phyloP scores from a whole-genome alignment of 2,329 filamentous ascomycete genomes.

The Dryadomyces sulphureus region DNA sequence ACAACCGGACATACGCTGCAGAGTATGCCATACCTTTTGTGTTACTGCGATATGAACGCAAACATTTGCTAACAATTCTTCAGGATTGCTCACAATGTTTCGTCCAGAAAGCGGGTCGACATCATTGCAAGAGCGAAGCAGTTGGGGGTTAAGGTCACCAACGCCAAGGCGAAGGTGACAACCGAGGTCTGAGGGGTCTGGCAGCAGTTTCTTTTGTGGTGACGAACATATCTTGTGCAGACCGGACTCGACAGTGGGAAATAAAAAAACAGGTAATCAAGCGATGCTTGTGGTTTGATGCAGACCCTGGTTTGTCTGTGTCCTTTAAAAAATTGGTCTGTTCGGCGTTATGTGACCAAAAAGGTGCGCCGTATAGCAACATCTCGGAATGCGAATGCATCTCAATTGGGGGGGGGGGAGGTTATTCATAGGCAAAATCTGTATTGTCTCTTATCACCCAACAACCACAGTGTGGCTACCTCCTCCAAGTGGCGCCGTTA shows the following conservation, averaged over 20 bases:
- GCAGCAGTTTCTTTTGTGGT: slow-evolving; percentile 1
- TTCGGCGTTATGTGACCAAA: neutral
- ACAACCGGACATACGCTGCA: slow-evolving; percentile 98
- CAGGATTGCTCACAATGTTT: slow-evolving; percentile 96
- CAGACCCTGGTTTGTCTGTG: neutral
- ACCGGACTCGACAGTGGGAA: slow-evolving; percentile 6
- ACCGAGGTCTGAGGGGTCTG: slow-evolving; percentile 57
- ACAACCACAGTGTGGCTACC: slow-evolving; percentile 1
- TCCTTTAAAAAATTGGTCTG: neutral
- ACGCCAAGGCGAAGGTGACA: slow-evolving; percentile 96
- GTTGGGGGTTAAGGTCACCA: slow-evolving; percentile 98
- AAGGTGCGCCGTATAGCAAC: neutral
- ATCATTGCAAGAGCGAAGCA: slow-evolving; percentile 97
- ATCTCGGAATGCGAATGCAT: neutral
- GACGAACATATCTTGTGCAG: slow-evolving; percentile 6
- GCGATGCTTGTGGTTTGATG: neutral
- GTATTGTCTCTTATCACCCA: neutral
- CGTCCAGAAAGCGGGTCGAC: slow-evolving; percentile 95
- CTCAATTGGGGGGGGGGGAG: neutral
- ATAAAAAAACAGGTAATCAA: neutral
- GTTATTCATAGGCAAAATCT: neutral
- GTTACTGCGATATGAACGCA: neutral
- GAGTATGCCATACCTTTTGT: slow-evolving; percentile 52
- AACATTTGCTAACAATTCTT: too few relatives aligned
- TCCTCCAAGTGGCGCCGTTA: slow-evolving; percentile 6